These are phyloP conservation scores for Conoideocrella luteorostrata DNA, from an alignment of 2,329 filamentous ascomycete species.

Conservation along the genomic window DNA sequence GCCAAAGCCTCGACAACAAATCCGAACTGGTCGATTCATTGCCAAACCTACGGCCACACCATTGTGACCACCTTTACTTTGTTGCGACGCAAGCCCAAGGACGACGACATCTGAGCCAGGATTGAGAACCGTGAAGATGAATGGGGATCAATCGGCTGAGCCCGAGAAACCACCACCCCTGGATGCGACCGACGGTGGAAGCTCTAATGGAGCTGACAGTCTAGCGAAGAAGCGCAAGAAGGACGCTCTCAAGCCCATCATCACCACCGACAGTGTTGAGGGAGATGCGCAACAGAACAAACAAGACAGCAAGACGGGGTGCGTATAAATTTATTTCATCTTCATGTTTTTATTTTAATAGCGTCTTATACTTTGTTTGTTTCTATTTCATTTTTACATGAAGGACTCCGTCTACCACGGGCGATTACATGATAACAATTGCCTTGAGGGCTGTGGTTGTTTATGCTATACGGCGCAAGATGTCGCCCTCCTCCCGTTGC, in stretches of 20 bases:
- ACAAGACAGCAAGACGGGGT: slow-evolving; percentile 30
- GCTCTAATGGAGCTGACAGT: slow-evolving; percentile 24
- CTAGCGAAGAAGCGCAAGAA: slow-evolving; percentile 65
- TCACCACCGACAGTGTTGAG: slow-evolving; percentile 52
- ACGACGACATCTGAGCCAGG: neutral
- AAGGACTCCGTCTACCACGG: no score
- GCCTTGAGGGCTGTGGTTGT: no score
- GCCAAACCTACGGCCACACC: neutral
- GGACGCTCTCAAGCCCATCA: slow-evolving; percentile 67
- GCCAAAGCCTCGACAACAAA: neutral
- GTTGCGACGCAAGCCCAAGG: neutral
- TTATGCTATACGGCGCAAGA: no score
- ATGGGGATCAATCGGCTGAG: slow-evolving; percentile 23
- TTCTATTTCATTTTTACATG: no score
- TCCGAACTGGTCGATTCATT: neutral
- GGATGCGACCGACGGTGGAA: slow-evolving; percentile 10
- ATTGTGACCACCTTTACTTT: neutral
- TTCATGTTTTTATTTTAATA: neutral
- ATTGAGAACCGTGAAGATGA: slow-evolving; percentile 15
- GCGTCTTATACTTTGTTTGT: neutral
- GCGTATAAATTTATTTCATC: slow-evolving; percentile 18
- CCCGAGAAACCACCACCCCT: slow-evolving; percentile 22
- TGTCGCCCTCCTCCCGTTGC: no score
- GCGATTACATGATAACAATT: no score
- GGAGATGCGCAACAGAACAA: neutral